These are phyloP conservation scores for Zygoascus flipseniorum DNA, from an alignment of 805 yeast species.

Conservation along the genomic window DNA sequence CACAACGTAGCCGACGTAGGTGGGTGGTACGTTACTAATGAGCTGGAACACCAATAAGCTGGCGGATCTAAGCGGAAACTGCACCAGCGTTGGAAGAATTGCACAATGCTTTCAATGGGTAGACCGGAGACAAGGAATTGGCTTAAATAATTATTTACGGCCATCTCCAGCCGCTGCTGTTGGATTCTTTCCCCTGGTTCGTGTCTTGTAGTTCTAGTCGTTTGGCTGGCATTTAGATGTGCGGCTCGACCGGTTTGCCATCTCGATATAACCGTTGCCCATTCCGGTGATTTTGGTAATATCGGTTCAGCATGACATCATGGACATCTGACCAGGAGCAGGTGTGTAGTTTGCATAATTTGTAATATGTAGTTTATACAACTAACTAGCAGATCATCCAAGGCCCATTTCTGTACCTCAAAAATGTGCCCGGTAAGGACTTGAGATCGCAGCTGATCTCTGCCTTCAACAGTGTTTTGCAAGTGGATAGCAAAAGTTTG, in stretches of 20 bases:
- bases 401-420: conserved; percentile 46
- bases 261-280: no score
- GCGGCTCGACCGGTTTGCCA: conserved; percentile 1
- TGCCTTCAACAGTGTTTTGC: conserved; percentile 45
- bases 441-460: conserved; percentile 41
- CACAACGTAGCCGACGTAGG: background rate
- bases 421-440: conserved; percentile 47
- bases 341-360: background rate
- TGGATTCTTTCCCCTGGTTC: no score
- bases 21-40: background rate
- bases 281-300: no score
- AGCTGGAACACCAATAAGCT: background rate
- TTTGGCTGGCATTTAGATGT: background rate
- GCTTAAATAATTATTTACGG: no score
- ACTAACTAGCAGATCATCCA: conserved; percentile 18
- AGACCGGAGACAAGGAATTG: no score
- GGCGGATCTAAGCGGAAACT: background rate
- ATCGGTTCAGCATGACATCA: background rate
- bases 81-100: no score
- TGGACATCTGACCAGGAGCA: conserved; percentile 5
- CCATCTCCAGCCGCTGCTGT: no score
- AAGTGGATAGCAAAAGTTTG: conserved; percentile 34
- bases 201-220: background rate
- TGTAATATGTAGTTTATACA: background rate
- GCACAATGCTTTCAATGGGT: no score